phyloP scores from a whole-genome alignment of 2,329 filamentous ascomycete genomes.

The Lachnellula arida region DNA sequence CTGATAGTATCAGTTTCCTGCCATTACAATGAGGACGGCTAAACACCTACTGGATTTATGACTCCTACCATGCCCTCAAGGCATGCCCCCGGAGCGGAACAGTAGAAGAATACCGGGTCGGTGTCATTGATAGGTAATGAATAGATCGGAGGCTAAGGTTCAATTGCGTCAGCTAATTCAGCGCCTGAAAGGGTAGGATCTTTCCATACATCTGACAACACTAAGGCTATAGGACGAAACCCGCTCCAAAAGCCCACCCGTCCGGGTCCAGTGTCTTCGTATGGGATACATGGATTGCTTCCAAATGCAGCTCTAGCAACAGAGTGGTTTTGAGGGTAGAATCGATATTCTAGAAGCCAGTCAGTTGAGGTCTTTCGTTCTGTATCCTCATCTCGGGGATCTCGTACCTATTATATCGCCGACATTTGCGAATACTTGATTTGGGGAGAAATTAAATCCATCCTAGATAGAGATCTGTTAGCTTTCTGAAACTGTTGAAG shows the following conservation, averaged over 20 bases:
- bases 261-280: constrained; percentile 46
- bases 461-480: constrained; percentile 14
- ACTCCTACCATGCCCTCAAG: constrained; percentile 69
- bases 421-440: constrained; percentile 34
- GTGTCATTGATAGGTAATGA: constrained; percentile 52
- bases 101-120: constrained; percentile 65
- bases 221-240: constrained; percentile 40
- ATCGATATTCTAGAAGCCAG: constrained; percentile 43
- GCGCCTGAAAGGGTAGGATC: not conserved
- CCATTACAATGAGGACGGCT: not conserved
- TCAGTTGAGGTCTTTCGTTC: constrained; percentile 2
- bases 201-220: constrained; percentile 36
- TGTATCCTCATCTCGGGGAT: not conserved
- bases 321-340: constrained; percentile 60
- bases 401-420: constrained; percentile 45
- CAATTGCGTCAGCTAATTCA: constrained; percentile 1
- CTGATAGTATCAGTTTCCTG: constrained; percentile 11
- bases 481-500: not conserved
- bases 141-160: constrained; percentile 36
- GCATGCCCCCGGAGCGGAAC: constrained; percentile 63
- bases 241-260: constrained; percentile 52
- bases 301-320: constrained; percentile 56
- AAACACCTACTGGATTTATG: constrained; percentile 58
- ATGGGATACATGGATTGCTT: constrained; percentile 57
- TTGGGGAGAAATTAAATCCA: constrained; percentile 33